A percentile compares a stretch with the other conserved stretches of the same genome.
Evolutionary conservation across 352 stramenopile species (phyloP).

Genomic region (Phytophthora fragariaefolia): DNA sequence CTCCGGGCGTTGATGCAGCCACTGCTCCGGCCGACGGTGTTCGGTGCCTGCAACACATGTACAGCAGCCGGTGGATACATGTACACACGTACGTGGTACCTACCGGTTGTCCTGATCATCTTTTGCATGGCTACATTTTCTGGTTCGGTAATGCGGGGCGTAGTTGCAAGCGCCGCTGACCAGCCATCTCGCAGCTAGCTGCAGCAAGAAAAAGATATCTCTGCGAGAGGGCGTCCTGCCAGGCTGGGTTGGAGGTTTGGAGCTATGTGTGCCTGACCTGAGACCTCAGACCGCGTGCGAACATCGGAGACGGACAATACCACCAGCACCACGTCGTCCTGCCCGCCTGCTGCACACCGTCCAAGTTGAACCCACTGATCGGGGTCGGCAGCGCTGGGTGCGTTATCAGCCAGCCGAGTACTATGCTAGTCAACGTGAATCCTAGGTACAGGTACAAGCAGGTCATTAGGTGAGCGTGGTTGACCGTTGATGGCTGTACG

Average conservation of each 20-base stretch:
- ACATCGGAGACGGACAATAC: background rate
- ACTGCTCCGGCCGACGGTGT: background rate
- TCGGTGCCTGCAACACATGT: background rate
- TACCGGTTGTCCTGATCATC: background rate
- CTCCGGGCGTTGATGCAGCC: background rate
- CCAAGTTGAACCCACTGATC: background rate
- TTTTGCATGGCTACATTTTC: background rate
- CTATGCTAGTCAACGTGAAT: background rate
- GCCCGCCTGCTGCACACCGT: no score
- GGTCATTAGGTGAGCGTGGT: background rate
- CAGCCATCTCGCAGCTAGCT: background rate
- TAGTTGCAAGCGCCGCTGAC: background rate
- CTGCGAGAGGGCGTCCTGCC: no score
- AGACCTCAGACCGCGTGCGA: background rate
- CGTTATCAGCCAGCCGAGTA: background rate
- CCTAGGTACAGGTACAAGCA: background rate
- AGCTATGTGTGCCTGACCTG: no score
- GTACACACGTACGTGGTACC: no score
- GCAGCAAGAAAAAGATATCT: no score
- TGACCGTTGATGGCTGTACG: background rate
- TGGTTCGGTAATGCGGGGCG: no score
- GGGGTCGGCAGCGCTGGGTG: no score
- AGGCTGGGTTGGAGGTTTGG: background rate
- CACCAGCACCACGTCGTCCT: background rate
- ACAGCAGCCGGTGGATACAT: background rate